Evolutionary conservation across 768 basidiomycete species (phyloP), one percentile per base, ranked within the genome.

Genomic region (Tulasnella calospora): DNA sequence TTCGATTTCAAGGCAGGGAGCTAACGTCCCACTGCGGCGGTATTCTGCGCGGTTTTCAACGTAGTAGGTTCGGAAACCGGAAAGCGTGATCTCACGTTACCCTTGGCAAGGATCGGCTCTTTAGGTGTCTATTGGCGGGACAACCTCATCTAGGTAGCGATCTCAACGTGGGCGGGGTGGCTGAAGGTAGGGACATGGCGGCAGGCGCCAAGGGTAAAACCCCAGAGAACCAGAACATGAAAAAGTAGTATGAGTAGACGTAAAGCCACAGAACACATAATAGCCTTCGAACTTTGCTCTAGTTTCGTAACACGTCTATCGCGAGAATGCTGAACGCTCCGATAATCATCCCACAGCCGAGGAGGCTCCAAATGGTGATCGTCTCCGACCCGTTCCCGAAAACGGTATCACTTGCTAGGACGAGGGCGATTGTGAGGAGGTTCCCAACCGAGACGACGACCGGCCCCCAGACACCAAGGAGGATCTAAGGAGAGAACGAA

Each of bases 371-470:
- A 2, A 88, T 35, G 0, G 92, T 94, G 78, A 95, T 83, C 1
- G 88, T 86, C 47, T 90, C 87, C 46, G 88, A 83, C 2, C 88
- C 90, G 74, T 88, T 87, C 30, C 94, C 90, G 79, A 95, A 92
- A 23, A 91, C 80, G 12, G 92, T 86, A 84, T 98, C 96, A 57
- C 92, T 90, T 19, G 94, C 82, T 71, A 95, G 89, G 19, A 95
- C 93, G 71, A 98, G 88, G 47, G 97, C 94, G 81, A 97, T 96
- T 7, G 96, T 96, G 27, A 97, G 87, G 23, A 99, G 88, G 84
- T 90, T 95, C 69, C 95, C 96, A 46, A 97, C 95, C 2, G 94
- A 94, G 13, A 91, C 90, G 61, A 95, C 89, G 51, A 96, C 90
- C 9, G 95, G 95, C 2, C 95, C 95, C 93, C 94, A 96, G 36